phyloP scores from a whole-genome alignment of 352 stramenopile species.

The Aphanomyces euteiches region DNA sequence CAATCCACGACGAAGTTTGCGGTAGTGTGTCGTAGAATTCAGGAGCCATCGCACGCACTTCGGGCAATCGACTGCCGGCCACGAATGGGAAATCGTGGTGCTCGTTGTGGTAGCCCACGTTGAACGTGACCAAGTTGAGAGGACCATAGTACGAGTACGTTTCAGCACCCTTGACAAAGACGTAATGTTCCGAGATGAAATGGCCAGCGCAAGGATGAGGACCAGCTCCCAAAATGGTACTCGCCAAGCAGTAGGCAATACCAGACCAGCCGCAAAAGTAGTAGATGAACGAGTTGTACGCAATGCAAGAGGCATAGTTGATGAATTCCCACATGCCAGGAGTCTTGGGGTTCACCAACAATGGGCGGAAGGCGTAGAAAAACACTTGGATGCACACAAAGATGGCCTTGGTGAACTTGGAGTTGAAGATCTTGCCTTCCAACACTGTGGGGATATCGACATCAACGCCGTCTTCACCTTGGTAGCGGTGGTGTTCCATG shows the following conservation, averaged over 20 bases:
- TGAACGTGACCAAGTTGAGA: constrained; percentile 96
- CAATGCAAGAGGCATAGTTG: constrained; percentile 79
- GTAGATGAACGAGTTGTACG: constrained; percentile 84
- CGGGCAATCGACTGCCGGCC: constrained; percentile 84
- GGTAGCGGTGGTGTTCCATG: constrained; percentile 95
- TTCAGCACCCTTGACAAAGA: constrained; percentile 92
- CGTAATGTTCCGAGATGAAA: constrained; percentile 98
- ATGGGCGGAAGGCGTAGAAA: constrained; percentile 92
- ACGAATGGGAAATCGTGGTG: constrained; percentile 97
- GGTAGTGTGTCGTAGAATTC: constrained; percentile 96
- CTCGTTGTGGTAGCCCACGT: constrained; percentile 98
- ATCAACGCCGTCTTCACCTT: constrained; percentile 92
- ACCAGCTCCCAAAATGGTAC: constrained; percentile 87
- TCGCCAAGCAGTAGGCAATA: constrained; percentile 91
- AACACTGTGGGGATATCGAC: constrained; percentile 90
- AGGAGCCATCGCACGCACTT: constrained; percentile 84
- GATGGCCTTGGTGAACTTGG: constrained; percentile 84
- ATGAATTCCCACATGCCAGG: constrained; percentile 80
- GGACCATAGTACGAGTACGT: constrained; percentile 98
- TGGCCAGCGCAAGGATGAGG: constrained; percentile 95
- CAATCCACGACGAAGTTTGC: constrained; percentile 90
- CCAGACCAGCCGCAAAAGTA: constrained; percentile 71
- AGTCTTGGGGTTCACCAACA: constrained; percentile 90
- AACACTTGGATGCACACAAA: constrained; percentile 91
- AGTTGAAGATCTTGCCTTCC: constrained; percentile 89